Base-by-base conservation (phyloP, 352 stramenopile genomes). In the Phytopythium delawarense region DNA sequence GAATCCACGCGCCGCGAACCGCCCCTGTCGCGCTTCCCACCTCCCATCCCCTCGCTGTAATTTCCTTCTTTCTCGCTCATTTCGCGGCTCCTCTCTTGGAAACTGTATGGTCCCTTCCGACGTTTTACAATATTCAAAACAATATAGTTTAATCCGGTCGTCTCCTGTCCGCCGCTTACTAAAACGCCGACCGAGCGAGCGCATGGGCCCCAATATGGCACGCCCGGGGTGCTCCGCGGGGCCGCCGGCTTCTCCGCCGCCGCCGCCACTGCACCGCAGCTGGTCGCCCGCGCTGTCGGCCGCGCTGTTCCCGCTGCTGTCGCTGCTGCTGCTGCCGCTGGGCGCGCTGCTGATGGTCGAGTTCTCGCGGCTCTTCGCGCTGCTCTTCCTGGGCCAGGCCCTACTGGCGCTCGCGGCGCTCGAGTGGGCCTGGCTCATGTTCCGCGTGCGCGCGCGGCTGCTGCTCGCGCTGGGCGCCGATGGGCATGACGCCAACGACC, bases 341-440 rank as follows among this genome's bases (percentile, higher is more conserved):
- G 63, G 45, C 20, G 71, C 71, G 42, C 66, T 85, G 60, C 57
- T 59, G 32, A 69, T 78, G 23, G 50, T 83, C 42, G 74, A 85
- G 64, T 49, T 67, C 20, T 70, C 69, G 15, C 66, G 67, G 34
- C 69, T 67, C 21, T 80, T 73, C 48, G 46, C 78, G 37, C 61
- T 85, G 60, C 65, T 85, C 12, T 82, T 79, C 52, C 44, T 79
- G 15, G 71, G 45, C 3, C 69, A 85, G 39, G 46, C 75, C 28
- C 32, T 81, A 48, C 60, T 85, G 39, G 76, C 69, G 4, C 35
- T 82, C 3, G 63, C 64, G 39, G 69, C 74, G 21, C 69, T 85
- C 48, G 76, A 85, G 64, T 85, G 71, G 76, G 75, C 64, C 40
- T 85, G 71, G 74, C 50, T 85, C 25, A 66, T 68, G 52, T 85